These are phyloP conservation scores for Purpureocillium takamizusanense DNA, from an alignment of 2,329 filamentous ascomycete genomes.

Conservation along the genomic window DNA sequence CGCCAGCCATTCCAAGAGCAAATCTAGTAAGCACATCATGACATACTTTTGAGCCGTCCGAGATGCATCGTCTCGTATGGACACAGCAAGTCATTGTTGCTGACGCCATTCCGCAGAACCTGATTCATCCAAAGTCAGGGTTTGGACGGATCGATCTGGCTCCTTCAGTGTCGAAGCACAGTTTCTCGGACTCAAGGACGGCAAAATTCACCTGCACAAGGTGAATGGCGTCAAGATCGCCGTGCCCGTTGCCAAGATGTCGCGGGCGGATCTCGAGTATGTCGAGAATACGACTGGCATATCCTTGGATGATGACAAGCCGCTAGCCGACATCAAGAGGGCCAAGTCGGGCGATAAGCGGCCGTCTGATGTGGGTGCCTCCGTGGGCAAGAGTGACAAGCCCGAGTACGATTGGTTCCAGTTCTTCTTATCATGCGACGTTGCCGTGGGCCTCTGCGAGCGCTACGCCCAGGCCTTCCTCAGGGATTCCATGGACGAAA, in stretches of 20 bases:
- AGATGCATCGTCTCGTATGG: background rate
- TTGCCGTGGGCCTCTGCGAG: conserved; percentile 87
- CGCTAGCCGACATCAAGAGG: conserved; percentile 73
- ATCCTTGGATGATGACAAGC: conserved; percentile 90
- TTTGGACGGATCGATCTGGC: conserved; percentile 91
- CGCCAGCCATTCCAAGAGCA: conserved; percentile 46
- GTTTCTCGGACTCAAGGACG: conserved; percentile 87
- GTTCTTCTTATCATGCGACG: conserved; percentile 89
- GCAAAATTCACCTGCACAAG: conserved; percentile 97
- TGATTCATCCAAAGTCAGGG: conserved; percentile 72
- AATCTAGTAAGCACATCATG: conserved; percentile 55
- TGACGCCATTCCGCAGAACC: conserved; percentile 52
- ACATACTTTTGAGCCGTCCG: background rate
- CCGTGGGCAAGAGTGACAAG: conserved; percentile 50
- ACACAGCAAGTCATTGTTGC: background rate
- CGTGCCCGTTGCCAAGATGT: conserved; percentile 93
- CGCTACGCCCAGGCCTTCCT: conserved; percentile 84
- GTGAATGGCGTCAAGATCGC: conserved; percentile 97
- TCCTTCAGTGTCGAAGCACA: conserved; percentile 97
- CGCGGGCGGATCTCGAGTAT: conserved; percentile 86
- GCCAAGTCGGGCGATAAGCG: conserved; percentile 25
- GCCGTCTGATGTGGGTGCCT: conserved; percentile 43
- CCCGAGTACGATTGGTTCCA: conserved; percentile 97
- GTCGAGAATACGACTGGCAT: conserved; percentile 82
- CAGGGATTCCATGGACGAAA: conserved; percentile 93